Conservation (phyloP, 2,329 filamentous ascomycete species). For the Colletotrichum sp. region DNA sequence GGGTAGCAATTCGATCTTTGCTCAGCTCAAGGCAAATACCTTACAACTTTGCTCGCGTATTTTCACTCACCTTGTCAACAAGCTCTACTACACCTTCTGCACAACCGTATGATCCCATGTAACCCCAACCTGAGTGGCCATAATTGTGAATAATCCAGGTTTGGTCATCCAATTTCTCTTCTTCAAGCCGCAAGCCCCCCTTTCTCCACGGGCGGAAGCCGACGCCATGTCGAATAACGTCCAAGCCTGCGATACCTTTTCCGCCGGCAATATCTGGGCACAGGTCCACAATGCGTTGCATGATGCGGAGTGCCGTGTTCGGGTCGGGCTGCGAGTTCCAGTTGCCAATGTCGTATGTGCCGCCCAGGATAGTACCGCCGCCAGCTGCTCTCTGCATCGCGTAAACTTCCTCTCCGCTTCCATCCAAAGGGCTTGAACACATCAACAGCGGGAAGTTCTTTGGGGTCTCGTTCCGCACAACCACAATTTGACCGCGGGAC, state of each 20-base stretch:
- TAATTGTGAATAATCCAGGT: constrained; percentile 78
- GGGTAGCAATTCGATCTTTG: too few species aligned
- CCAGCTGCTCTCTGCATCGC: constrained; percentile 80
- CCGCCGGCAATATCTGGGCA: constrained; percentile 69
- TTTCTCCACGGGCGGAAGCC: constrained; percentile 78
- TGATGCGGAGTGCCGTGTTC: constrained; percentile 79
- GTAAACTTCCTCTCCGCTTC: constrained; percentile 74
- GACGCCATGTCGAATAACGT: constrained; percentile 82
- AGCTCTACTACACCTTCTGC: constrained; percentile 69
- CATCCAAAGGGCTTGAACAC: constrained; percentile 74
- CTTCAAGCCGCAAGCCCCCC: constrained; percentile 77
- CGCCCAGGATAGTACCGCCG: constrained; percentile 86
- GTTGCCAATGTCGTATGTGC: constrained; percentile 78
- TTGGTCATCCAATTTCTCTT: constrained; percentile 56
- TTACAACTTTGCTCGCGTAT: background rate
- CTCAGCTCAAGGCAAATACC: too few species aligned
- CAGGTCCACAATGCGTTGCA: constrained; percentile 72
- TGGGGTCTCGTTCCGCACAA: constrained; percentile 79
- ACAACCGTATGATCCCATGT: constrained; percentile 72
- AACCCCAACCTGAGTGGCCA: constrained; percentile 82
- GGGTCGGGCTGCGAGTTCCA: constrained; percentile 83
- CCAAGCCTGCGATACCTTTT: constrained; percentile 74
- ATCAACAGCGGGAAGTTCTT: constrained; percentile 64
- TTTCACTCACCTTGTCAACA: constrained; percentile 46
- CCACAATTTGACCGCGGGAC: constrained; percentile 74